A percentile compares a stretch with the other conserved stretches of the same genome.
These are phyloP conservation scores for Phytophthora crassamura DNA, from an alignment of 352 stramenopile genomes.

Conservation along the genomic window DNA sequence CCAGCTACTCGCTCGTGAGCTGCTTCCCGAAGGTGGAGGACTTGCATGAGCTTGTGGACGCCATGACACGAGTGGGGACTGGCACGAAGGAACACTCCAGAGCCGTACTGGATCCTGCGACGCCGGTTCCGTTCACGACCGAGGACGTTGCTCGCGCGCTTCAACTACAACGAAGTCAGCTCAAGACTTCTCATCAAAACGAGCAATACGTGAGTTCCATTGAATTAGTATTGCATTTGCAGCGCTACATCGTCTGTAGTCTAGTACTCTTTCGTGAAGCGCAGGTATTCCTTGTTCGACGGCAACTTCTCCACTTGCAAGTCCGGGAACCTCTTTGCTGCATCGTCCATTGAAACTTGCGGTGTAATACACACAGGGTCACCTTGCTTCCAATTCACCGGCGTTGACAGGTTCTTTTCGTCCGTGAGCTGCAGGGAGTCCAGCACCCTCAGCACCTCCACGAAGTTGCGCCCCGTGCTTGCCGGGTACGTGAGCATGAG, in stretches of 20 bases:
- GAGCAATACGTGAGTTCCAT: too few relatives aligned
- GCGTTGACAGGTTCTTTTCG: slow-evolving; percentile 57
- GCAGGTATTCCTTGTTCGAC: slow-evolving; percentile 78
- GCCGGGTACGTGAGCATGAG: slow-evolving; percentile 93
- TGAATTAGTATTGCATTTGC: neutral
- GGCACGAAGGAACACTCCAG: too few relatives aligned
- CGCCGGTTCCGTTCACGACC: too few relatives aligned
- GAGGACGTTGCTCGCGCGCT: too few relatives aligned
- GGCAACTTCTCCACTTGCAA: slow-evolving; percentile 68
- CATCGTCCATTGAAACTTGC: slow-evolving; percentile 61
- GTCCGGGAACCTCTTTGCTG: slow-evolving; percentile 70
- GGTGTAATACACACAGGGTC: slow-evolving; percentile 72
- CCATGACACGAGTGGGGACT: too few relatives aligned
- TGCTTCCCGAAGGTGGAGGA: too few relatives aligned
- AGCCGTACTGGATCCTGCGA: too few relatives aligned
- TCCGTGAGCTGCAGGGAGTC: slow-evolving; percentile 89
- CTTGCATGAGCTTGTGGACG: too few relatives aligned
- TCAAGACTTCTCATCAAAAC: too few relatives aligned
- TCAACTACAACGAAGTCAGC: too few relatives aligned
- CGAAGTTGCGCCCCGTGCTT: slow-evolving; percentile 93
- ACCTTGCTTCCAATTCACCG: slow-evolving; percentile 79
- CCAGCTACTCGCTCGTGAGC: too few relatives aligned
- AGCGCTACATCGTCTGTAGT: too few relatives aligned
- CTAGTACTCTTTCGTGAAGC: slow-evolving; percentile 64
- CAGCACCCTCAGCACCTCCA: slow-evolving; percentile 91